Evolutionary conservation across 2,329 filamentous ascomycete genomes (phyloP), one percentile per base, ranked within the genome.

Genomic region (Epichloe sp.): DNA sequence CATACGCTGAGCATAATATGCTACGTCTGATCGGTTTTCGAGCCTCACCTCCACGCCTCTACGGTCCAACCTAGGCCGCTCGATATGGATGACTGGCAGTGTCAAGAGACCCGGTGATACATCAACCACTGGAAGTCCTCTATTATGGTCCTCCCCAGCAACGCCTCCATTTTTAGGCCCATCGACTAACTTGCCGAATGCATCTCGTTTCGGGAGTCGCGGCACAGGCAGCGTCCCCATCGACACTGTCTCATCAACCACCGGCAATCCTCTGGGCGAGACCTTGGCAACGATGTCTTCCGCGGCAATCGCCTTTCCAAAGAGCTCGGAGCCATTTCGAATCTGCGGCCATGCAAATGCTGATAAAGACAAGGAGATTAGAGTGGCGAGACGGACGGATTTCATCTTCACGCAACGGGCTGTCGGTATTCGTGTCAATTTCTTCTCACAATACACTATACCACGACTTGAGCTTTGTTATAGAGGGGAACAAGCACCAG

Each of bases 21-120:
- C 74, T 26, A 78, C 68, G 57, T 78, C 75, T 4, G 72, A 71
- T 17, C 74, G 68, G 62, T 76, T 77, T 35, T 72, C 70, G 31
- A 78, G 62, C 47, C 68, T 61, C 3, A 75, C 61, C 46, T 73
- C 68, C 41, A 74, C 63, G 17, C 68, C 69, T 35, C 73, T 67
- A 43, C 69, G 68, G 44, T 64, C 60, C 50, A 76, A 53, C 19
- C 59, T 58, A 5, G 65, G 58, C 48, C 58, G 59, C 47, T 58
- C 56, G 15, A 62, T 62, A 47, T 62, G 58, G 15, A 64, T 57
- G 1, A 66, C 62, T 34, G 65, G 60, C 48, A 67, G 54, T 1
- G 62, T 62, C 12, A 65, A 19, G 2, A 59, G 56, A 8, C 59
- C 57, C 2, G 55, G 46, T 2, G 56, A 45, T 5, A 50, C 50